Percentiles rank a stretch among this genome's conserved stretches.
phyloP scores from a whole-genome alignment of 75 land plant species.

The Larix kaempferi region DNA sequence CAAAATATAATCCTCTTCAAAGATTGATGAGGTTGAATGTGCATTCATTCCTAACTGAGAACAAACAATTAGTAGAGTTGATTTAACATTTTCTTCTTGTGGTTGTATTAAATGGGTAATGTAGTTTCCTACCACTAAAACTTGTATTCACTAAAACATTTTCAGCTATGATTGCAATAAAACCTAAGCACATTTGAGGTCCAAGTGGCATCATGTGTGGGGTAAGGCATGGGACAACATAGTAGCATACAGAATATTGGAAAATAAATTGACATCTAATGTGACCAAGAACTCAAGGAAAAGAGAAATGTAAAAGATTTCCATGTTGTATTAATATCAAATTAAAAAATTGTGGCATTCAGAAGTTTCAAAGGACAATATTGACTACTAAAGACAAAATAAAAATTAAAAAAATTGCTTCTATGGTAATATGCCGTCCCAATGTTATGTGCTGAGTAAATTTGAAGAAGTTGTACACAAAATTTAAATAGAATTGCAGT shows the following conservation, averaged over 20 bases:
- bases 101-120: background rate
- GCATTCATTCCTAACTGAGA: background rate
- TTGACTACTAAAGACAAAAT: background rate
- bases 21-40: background rate
- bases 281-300: background rate
- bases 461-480: conserved; percentile 78
- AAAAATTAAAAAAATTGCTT: background rate
- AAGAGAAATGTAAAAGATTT: background rate
- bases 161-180: background rate
- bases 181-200: background rate
- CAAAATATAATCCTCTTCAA: background rate
- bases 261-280: background rate
- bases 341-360: background rate
- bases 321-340: background rate
- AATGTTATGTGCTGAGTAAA: conserved; percentile 90
- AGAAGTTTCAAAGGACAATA: background rate
- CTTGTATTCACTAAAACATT: background rate
- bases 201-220: no score
- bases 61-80: background rate
- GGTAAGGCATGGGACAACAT: no score
- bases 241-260: no score
- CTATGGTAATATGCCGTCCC: conserved; percentile 72
- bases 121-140: no score
- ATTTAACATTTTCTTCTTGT: background rate
- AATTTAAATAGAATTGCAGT: conserved; percentile 74